These are phyloP conservation scores for Suhomyces sp. DNA, from an alignment of 805 yeast genomes.

Conservation along the genomic window DNA sequence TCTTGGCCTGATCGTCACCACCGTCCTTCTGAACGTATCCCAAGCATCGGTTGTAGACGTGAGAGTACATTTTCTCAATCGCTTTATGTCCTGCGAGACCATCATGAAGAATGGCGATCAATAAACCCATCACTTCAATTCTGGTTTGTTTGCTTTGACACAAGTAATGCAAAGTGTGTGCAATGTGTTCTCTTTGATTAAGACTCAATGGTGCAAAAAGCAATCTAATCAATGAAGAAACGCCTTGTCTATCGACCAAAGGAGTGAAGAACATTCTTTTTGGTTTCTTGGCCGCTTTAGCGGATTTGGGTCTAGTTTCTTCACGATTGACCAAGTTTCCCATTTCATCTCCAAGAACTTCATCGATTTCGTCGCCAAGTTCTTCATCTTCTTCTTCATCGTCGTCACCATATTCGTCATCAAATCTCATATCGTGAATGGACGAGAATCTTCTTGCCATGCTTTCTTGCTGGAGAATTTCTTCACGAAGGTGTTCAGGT, in stretches of 20 bases:
- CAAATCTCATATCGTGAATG: slow-evolving; percentile 19
- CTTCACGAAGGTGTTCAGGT: slow-evolving; percentile 65
- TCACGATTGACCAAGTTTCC: background rate
- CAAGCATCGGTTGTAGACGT: slow-evolving; percentile 50
- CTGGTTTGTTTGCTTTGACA: slow-evolving; percentile 79
- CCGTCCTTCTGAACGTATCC: slow-evolving; percentile 8
- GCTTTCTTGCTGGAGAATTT: slow-evolving; percentile 57
- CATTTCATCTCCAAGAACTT: background rate
- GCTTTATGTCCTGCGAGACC: slow-evolving; percentile 62
- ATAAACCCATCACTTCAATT: slow-evolving; percentile 64
- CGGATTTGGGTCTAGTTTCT: background rate
- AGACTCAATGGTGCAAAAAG: slow-evolving; percentile 71
- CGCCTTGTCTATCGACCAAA: slow-evolving; percentile 70
- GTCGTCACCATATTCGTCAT: slow-evolving; percentile 21
- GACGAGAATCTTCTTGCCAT: slow-evolving; percentile 39
- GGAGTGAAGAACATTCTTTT: slow-evolving; percentile 54
- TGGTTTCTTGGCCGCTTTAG: slow-evolving; percentile 12
- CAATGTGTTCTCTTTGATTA: slow-evolving; percentile 58
- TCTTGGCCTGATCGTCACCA: slow-evolving; percentile 5
- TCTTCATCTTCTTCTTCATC: slow-evolving; percentile 19
- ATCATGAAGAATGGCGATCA: slow-evolving; percentile 70
- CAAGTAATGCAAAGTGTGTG: slow-evolving; percentile 61
- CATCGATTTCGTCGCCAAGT: slow-evolving; percentile 8
- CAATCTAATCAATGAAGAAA: slow-evolving; percentile 67
- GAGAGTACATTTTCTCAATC: slow-evolving; percentile 59